phyloP scores from a whole-genome alignment of 176 grass and related monocot genomes.

The Hsuehochloa calcarea region DNA sequence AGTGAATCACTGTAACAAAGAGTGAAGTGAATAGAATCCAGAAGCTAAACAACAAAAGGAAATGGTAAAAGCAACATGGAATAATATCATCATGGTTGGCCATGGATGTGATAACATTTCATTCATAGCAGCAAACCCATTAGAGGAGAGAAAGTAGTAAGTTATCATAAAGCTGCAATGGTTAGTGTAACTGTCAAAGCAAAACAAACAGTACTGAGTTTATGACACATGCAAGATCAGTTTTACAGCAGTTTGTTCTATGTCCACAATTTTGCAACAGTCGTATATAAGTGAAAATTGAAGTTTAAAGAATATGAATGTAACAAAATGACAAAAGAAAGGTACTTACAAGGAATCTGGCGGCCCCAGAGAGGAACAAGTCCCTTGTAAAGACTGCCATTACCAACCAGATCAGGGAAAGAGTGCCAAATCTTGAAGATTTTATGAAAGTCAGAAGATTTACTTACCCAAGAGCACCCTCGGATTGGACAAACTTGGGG shows the following conservation, averaged over 20 bases:
- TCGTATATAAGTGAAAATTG: neutral
- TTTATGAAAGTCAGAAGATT: neutral
- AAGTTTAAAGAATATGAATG: neutral
- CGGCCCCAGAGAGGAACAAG: conserved; percentile 87
- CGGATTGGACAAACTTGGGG: conserved; percentile 83
- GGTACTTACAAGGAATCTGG: conserved; percentile 81
- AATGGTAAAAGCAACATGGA: neutral
- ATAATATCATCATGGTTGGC: neutral
- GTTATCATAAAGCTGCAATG: neutral
- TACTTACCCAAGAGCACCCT: conserved; percentile 72
- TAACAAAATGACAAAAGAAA: neutral
- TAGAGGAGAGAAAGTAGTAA: neutral
- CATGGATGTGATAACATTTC: neutral
- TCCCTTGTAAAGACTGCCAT: conserved; percentile 82
- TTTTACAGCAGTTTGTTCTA: neutral
- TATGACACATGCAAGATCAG: neutral
- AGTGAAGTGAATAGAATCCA: neutral
- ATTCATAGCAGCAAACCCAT: neutral
- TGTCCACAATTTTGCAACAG: neutral
- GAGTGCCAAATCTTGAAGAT: neutral
- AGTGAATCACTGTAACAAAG: neutral
- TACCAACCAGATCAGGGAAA: neutral
- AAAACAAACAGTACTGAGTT: neutral
- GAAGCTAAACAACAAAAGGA: neutral
- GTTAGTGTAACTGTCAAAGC: neutral